Evolutionary conservation across 2,329 filamentous ascomycete species (phyloP).

Genomic region (Zasmidium citrigriseum): DNA sequence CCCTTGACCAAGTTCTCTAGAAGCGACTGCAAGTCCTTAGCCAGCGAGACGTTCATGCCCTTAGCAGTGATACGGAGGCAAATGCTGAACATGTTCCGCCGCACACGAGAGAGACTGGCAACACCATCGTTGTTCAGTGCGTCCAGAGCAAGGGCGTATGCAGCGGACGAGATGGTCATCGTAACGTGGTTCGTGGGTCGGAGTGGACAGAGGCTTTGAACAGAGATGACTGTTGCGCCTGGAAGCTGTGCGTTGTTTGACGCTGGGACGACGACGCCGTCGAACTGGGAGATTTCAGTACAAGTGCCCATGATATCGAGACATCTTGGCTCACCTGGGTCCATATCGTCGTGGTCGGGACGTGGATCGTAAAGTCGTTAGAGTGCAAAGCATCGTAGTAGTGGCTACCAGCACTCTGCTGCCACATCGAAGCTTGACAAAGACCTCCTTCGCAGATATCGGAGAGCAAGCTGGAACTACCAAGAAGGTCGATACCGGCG

Average conservation of each 20-base stretch:
- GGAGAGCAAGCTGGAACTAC: slow-evolving; percentile 20
- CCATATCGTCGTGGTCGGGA: slow-evolving; percentile 34
- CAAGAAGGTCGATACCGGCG: slow-evolving; percentile 27
- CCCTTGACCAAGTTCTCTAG: slow-evolving; percentile 25
- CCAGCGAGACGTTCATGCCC: slow-evolving; percentile 25
- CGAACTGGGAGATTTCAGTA: slow-evolving; percentile 14
- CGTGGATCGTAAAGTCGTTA: slow-evolving; percentile 24
- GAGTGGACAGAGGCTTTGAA: slow-evolving; percentile 30
- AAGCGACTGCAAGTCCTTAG: slow-evolving; percentile 15
- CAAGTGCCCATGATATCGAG: neutral
- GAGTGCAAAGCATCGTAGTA: slow-evolving; percentile 31
- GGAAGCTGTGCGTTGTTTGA: slow-evolving; percentile 31
- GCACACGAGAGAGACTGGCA: slow-evolving; percentile 23
- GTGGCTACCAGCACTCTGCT: slow-evolving; percentile 31
- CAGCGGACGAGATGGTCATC: slow-evolving; percentile 31
- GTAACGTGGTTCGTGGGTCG: slow-evolving; percentile 25
- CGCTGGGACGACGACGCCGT: slow-evolving; percentile 30
- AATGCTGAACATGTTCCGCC: slow-evolving; percentile 8
- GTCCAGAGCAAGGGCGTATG: slow-evolving; percentile 32
- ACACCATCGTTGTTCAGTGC: slow-evolving; percentile 30
- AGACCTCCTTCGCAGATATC: slow-evolving; percentile 27
- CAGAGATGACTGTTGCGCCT: slow-evolving; percentile 24
- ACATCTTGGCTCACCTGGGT: slow-evolving; percentile 16
- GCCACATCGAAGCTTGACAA: slow-evolving; percentile 33
- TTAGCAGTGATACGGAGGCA: slow-evolving; percentile 25